Evolutionary conservation across 345 rosid species (phyloP), one percentile per base, ranked within the genome.

Genomic region (Corchorus olitorius): DNA sequence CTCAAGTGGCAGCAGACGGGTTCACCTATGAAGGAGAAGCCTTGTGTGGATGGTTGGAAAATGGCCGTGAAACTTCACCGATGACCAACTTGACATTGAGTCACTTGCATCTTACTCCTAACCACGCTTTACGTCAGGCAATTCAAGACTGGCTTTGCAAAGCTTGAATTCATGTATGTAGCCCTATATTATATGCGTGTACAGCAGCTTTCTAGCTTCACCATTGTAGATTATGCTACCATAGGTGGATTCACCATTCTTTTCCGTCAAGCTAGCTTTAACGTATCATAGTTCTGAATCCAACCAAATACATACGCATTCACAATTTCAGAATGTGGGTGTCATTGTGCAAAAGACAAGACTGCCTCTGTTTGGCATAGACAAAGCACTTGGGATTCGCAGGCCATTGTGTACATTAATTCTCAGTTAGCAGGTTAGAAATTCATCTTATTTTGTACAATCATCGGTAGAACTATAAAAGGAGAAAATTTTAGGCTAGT

Each of bases 71-170:
- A 71, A 90, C 92, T 19, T 89, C 95, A 15, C 92, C 92, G 6
- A 92, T 90, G 97, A 90, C 95, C 53, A 92, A 92, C 76, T 70
- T 89, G 85, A 84, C 73, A 64, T 82, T 92, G 39, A 79, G 77
- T 75, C 79, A 87, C 76, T 66, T 89, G 82, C 63, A 85, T 83
- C 94, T 91, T 13, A 91, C 86, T 59, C 92, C 91, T 15, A 91
- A 92, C 83, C 91, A 87, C 45, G 85, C 87, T 1, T 58, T 89
- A 70, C 83, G 90, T 22, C 83, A 81, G 5, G 91, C 95, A 11
- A 89, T 92, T 78, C 93, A 92, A 73, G 90, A 91, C 72, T 90
- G 93, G 97, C 97, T 90, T 50, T 90, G 92, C 81, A 84, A 80
- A 80, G 74, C 82, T 56, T 91, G 81, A 82, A 70, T 37, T 73